phyloP scores from a whole-genome alignment of 768 basidiomycete genomes.

The Leucosporidium creatinivorum region DNA sequence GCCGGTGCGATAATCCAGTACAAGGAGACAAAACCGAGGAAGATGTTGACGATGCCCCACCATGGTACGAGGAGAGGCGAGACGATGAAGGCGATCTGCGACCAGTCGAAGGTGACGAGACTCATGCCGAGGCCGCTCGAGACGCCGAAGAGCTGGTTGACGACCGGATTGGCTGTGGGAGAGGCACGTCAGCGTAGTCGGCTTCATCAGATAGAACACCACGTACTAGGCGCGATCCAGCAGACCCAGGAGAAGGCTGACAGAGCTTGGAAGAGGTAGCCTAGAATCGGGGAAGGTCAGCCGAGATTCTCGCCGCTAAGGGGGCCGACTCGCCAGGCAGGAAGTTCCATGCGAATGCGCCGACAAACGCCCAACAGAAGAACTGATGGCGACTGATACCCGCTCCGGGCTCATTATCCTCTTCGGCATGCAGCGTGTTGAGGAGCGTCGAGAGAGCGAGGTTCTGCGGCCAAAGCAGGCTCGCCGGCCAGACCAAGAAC shows the following conservation, averaged over 20 bases:
- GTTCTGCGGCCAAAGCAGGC: conserved; percentile 98
- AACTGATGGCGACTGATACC: conserved; percentile 72
- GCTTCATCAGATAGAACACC: background rate
- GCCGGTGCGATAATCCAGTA: conserved; percentile 86
- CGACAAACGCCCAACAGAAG: conserved; percentile 60
- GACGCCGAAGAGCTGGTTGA: conserved; percentile 90
- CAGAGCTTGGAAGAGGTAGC: conserved; percentile 83
- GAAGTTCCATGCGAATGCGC: conserved; percentile 79
- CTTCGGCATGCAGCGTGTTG: conserved; percentile 94
- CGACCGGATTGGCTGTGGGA: conserved; percentile 54
- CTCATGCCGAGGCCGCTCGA: conserved; percentile 78
- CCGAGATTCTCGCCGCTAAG: background rate
- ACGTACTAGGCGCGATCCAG: conserved; percentile 66
- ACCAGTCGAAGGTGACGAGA: conserved; percentile 88
- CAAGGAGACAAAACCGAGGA: conserved; percentile 74
- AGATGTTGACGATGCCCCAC: conserved; percentile 94
- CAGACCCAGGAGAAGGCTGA: conserved; percentile 84
- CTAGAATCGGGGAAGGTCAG: conserved; percentile 66
- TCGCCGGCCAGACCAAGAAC: conserved; percentile 92
- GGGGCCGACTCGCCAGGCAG: conserved; percentile 60
- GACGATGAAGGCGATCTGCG: conserved; percentile 61
- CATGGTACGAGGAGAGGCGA: conserved; percentile 76
- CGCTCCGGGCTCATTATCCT: conserved; percentile 71
- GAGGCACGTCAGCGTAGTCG: background rate
- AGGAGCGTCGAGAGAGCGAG: conserved; percentile 86